These are phyloP conservation scores for Nitzschia palea DNA, from an alignment of 108 stramenopile species.

Conservation along the genomic window DNA sequence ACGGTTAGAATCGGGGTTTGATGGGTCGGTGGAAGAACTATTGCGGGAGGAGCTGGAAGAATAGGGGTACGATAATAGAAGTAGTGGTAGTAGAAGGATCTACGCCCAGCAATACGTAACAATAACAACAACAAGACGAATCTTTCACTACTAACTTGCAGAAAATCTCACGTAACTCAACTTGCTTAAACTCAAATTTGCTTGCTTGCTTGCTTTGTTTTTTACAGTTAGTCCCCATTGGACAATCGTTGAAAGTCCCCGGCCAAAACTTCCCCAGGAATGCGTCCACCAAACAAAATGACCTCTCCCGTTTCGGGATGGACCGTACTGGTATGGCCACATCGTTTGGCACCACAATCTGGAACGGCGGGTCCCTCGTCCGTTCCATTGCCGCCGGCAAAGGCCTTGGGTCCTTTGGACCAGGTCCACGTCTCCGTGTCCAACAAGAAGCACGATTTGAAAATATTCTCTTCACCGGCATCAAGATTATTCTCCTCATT, in stretches of 20 bases:
- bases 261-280: slow-evolving; percentile 60
- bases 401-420: slow-evolving; percentile 55
- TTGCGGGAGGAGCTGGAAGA: too few relatives aligned
- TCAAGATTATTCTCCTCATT: slow-evolving; percentile 61
- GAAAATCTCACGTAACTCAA: too few relatives aligned
- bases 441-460: slow-evolving; percentile 68
- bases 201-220: too few relatives aligned
- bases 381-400: slow-evolving; percentile 19
- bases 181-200: too few relatives aligned
- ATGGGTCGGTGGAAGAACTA: not conserved
- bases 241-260: slow-evolving; percentile 56
- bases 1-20: slow-evolving; percentile 9
- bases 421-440: slow-evolving; percentile 78
- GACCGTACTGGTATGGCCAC: slow-evolving; percentile 65
- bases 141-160: too few relatives aligned
- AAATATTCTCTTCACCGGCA: slow-evolving; percentile 51
- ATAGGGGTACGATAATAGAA: too few relatives aligned
- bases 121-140: too few relatives aligned
- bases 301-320: slow-evolving; percentile 55
- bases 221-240: too few relatives aligned
- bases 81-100: too few relatives aligned
- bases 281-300: slow-evolving; percentile 70
- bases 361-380: slow-evolving; percentile 17
- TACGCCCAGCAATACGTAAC: too few relatives aligned
- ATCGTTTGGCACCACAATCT: slow-evolving; percentile 43